These are phyloP conservation scores for Acorus gramineus DNA, from an alignment of 106 monocot genomes.

Conservation along the genomic window DNA sequence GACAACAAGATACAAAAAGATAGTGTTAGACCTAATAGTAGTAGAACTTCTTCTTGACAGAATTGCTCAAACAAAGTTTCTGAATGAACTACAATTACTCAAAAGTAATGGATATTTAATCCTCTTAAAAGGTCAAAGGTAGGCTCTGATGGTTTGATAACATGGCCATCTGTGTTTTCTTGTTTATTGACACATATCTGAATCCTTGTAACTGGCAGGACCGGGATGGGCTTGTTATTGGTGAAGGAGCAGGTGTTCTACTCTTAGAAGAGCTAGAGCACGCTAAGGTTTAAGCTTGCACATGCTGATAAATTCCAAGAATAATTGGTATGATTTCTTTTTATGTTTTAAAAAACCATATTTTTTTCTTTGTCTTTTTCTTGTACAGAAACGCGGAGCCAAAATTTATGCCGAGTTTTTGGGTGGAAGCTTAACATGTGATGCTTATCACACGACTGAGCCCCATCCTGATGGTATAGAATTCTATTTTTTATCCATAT, in stretches of 20 bases:
- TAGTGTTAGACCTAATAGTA: too few species aligned
- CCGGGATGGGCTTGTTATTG: constrained; percentile 99
- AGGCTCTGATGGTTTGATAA: too few species aligned
- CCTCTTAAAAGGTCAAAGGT: too few species aligned
- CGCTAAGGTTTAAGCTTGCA: constrained; percentile 61
- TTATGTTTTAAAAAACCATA: background rate
- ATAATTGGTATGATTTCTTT: background rate
- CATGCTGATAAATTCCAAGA: background rate
- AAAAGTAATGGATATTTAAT: too few species aligned
- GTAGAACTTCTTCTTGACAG: too few species aligned
- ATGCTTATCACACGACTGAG: constrained; percentile 98
- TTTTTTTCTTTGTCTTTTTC: background rate
- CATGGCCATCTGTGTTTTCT: too few species aligned
- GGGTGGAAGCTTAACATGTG: constrained; percentile 91
- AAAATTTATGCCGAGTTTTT: constrained; percentile 87
- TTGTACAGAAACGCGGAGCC: constrained; percentile 77
- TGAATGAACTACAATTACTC: too few species aligned
- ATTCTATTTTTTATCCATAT: background rate
- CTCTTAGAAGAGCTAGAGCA: constrained; percentile 91
- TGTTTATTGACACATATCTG: too few species aligned
- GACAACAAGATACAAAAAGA: too few species aligned
- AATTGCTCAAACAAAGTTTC: too few species aligned
- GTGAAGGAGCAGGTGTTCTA: constrained; percentile 95
- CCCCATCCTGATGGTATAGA: constrained; percentile 88
- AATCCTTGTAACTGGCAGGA: constrained; percentile 32